Evolutionary conservation across 176 grass and related monocot genomes (phyloP), one percentile per base, ranked within the genome.

Genomic region (Phragmites australis): DNA sequence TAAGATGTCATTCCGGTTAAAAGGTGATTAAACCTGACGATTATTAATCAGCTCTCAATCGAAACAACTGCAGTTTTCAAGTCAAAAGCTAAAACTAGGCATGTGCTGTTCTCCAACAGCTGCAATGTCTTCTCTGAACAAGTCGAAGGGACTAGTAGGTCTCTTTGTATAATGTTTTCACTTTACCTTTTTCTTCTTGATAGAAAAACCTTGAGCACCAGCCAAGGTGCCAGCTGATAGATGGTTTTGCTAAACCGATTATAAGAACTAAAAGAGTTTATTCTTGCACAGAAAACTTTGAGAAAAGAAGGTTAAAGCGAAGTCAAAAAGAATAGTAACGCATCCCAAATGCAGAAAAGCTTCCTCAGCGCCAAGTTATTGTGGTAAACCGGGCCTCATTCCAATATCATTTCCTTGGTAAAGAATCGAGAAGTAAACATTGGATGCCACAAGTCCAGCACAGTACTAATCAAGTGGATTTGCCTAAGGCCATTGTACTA

Each of bases 1-100:
- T 42, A 9, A 29, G 27, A 23, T 51, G 42, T 21, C 10, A 18
- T 78, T 48, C 25, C 13, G 17, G 65, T 85, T 65, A 85, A 78
- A 78, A 78, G 32, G 1, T 62, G 31, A 6, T 67, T 6, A 42
- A 52, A 40, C 47, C 14, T 21, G n/a, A 41, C 1, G 51, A 49
- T 41, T 29, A 72, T 71, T 56, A 50, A 34, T 7, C 13, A 12
- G 27, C 44, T 68, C 14, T 47, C 39, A 26, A 57, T 27, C 7
- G 10, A 18, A 43, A 39, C n/a, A 8, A 15, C 12, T 40, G 2
- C 59, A 52, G n/a, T 40, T 85, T 49, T 42, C 31, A 52, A 85
- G 71, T 12, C n/a, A 43, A 62, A 56, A 50, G 74, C 2, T 60
- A 49, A 49, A 25, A 8, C 69, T 26, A 40, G 37, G 17, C 70